A percentile compares a stretch with the other conserved stretches of the same genome.
These are phyloP conservation scores for Metarhizium anisopliae DNA, from an alignment of 2,329 filamentous ascomycete species.

Conservation along the genomic window DNA sequence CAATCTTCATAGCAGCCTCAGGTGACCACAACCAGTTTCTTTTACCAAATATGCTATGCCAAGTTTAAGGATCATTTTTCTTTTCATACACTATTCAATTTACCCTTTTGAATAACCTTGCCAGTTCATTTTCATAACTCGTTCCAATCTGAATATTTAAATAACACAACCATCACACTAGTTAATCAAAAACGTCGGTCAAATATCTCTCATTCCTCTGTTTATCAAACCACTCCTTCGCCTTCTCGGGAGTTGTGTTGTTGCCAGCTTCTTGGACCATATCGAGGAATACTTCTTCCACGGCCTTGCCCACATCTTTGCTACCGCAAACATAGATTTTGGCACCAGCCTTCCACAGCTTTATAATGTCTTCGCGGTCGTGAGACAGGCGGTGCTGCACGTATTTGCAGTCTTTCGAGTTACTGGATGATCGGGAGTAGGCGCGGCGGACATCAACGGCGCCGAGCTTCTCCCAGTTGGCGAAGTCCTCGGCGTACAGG, in stretches of 20 bases:
- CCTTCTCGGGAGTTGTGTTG: slow-evolving; percentile 28
- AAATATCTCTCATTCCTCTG: slow-evolving; percentile 47
- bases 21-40: no score
- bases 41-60: no score
- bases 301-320: slow-evolving; percentile 36
- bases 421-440: slow-evolving; percentile 37
- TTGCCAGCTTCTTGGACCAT: slow-evolving; percentile 24
- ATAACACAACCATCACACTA: no score
- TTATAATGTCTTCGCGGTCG: slow-evolving; percentile 25
- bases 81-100: no score
- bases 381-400: slow-evolving; percentile 35
- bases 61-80: no score
- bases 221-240: slow-evolving; percentile 38
- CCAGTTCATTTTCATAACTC: not conserved
- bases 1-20: no score
- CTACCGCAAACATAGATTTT: slow-evolving; percentile 60
- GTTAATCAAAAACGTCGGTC: slow-evolving; percentile 51
- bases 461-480: slow-evolving; percentile 49
- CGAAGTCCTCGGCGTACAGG: slow-evolving; percentile 50
- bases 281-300: slow-evolving; percentile 30
- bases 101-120: not conserved
- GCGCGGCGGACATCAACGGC: slow-evolving; percentile 52
- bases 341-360: slow-evolving; percentile 34
- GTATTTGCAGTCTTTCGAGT: slow-evolving; percentile 37
- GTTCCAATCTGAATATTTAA: not conserved